These are phyloP conservation scores for Claviceps digitariae DNA, from an alignment of 2,329 filamentous ascomycete genomes.

Conservation along the genomic window DNA sequence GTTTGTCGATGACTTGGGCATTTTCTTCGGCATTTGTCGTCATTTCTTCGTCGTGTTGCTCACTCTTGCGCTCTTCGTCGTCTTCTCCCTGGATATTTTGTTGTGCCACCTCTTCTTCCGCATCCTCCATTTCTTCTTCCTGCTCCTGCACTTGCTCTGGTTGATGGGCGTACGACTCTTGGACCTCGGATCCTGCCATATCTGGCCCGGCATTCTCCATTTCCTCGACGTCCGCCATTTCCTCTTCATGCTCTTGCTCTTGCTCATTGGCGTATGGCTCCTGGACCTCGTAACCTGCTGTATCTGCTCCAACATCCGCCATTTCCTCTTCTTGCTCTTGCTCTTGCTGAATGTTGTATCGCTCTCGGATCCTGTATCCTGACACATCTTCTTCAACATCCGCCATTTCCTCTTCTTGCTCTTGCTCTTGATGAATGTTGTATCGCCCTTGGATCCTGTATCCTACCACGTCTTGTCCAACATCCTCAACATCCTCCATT, in stretches of 20 bases:
- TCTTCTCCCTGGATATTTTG: not conserved
- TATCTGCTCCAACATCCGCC: not conserved
- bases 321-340: not conserved
- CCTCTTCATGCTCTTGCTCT: not conserved
- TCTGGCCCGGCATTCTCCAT: not conserved
- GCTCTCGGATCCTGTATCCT: not conserved
- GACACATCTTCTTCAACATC: not conserved
- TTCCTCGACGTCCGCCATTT: not conserved
- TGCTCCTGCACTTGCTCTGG: not conserved
- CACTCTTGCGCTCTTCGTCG: not conserved
- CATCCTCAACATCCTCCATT: not conserved
- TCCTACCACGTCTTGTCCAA: not conserved
- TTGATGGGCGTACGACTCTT: not conserved
- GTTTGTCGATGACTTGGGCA: constrained; percentile 4
- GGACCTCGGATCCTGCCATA: not conserved
- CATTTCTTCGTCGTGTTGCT: not conserved
- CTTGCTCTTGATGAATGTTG: not conserved
- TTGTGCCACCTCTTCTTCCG: not conserved
- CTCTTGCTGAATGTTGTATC: not conserved
- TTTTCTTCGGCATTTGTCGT: not conserved
- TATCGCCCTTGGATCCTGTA: not conserved
- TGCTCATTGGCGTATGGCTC: not conserved
- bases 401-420: not conserved
- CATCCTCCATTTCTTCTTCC: not conserved
- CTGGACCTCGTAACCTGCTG: not conserved